Evolutionary conservation across 129 eudicot genomes (phyloP).

Genomic region (Helichrysum umbraculigerum): DNA sequence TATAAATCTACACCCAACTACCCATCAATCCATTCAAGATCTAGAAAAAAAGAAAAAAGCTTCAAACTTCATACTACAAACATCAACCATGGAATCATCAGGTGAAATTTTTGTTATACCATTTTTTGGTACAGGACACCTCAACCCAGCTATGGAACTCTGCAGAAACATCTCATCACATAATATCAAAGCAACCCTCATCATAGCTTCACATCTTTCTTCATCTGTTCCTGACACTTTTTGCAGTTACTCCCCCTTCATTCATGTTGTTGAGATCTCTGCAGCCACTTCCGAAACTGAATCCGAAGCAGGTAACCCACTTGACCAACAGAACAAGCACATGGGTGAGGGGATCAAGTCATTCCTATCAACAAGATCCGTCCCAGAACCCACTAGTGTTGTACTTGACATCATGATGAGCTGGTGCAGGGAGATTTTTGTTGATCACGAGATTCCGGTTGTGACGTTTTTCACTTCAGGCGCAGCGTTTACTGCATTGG

Average conservation of each 20-base stretch:
- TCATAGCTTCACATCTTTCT: constrained; percentile 65
- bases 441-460: constrained; percentile 29
- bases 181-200: constrained; percentile 36
- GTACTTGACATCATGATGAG: constrained; percentile 73
- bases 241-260: constrained; percentile 36
- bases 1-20: too few relatives aligned
- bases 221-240: constrained; percentile 56
- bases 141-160: constrained; percentile 63
- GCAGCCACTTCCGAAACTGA: constrained; percentile 30
- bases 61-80: too few relatives aligned
- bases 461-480: constrained; percentile 6
- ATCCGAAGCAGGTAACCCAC: constrained; percentile 27
- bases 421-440: constrained; percentile 61
- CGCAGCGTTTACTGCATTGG: constrained; percentile 53
- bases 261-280: constrained; percentile 38
- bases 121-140: constrained; percentile 69
- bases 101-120: constrained; percentile 65
- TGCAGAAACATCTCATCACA: constrained; percentile 54
- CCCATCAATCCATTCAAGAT: too few relatives aligned
- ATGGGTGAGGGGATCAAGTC: constrained; percentile 53
- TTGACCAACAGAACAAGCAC: constrained; percentile 32
- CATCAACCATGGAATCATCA: constrained; percentile 27
- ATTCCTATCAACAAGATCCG: constrained; percentile 32
- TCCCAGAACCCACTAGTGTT: constrained; percentile 39
- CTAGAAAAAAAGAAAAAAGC: background rate